Evolutionary conservation across 257 asterid species (phyloP), one percentile per base, ranked within the genome.

Genomic region (Lantana camara): DNA sequence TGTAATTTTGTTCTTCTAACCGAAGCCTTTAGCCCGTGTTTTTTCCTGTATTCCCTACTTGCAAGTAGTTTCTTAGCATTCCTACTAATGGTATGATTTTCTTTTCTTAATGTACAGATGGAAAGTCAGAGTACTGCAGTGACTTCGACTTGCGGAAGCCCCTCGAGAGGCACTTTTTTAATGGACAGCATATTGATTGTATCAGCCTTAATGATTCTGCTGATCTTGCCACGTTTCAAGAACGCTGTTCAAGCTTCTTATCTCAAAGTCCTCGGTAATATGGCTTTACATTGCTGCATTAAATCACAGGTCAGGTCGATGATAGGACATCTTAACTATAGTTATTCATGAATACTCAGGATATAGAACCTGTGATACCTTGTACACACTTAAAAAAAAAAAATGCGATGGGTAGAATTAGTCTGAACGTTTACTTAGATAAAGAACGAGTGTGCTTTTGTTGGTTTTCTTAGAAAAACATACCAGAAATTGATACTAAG

Each of bases 71-170:
- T 40, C 55, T 9, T 4, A 38, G 48, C 52, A 23, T 54, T 30
- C 50, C 60, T 64, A 16, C 29, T 41, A 66, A 63, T 66, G 34
- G 21, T 56, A 34, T 49, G 48, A 52, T 54, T 57, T 60, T 17
- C 16, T n/a, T 46, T 63, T 37, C n/a, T n/a, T n/a, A n/a, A 51
- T 61, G 32, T 73, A 80, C 83, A 93, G 99, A 82, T 80, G 92
- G 84, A 77, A 87, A 85, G 72, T 72, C 90, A 60, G 96, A 84
- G 64, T 90, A 80, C 63, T 85, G 95, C 84, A 77, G 75, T 70
- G 95, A 87, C 46, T 93, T 93, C 64, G 95, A 93, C 82, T 68
- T 93, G 81, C 82, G 95, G 81, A 93, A 84, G 85, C 97, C 99
- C 60, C 69, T 93, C 20, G 95, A 85, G 72, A 83, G 99, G 72